Evolutionary conservation across 2,329 filamentous ascomycete species (phyloP).

Genomic region (Exophiala bonariae): DNA sequence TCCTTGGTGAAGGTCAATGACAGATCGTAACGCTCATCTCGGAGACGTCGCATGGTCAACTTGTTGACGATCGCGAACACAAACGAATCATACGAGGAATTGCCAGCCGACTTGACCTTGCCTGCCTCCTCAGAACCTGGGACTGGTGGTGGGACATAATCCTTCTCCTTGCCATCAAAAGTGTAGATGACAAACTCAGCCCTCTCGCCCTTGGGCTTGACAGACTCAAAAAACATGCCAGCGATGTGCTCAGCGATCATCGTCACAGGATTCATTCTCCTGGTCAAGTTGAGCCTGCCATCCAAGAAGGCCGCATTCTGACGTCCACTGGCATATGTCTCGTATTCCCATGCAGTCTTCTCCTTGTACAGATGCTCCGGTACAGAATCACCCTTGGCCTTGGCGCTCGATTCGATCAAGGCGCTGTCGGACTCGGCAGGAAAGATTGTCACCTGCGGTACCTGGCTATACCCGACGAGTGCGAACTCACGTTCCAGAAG

Average conservation of each 20-base stretch:
- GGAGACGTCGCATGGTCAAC: constrained; percentile 82
- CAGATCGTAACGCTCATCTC: constrained; percentile 91
- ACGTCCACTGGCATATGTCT: constrained; percentile 84
- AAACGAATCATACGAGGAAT: constrained; percentile 78
- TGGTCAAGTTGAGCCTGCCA: constrained; percentile 75
- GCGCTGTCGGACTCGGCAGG: constrained; percentile 41
- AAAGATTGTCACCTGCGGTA: constrained; percentile 44
- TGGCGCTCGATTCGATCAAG: constrained; percentile 34
- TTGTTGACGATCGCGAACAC: constrained; percentile 97
- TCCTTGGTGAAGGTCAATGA: constrained; percentile 94
- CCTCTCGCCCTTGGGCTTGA: constrained; percentile 67
- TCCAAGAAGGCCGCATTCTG: constrained; percentile 93
- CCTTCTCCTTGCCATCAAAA: constrained; percentile 87
- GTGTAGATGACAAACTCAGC: constrained; percentile 78
- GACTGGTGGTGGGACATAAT: constrained; percentile 66
- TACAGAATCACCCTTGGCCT: constrained; percentile 41
- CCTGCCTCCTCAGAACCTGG: constrained; percentile 61
- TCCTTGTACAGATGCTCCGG: constrained; percentile 71
- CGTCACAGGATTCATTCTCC: constrained; percentile 79
- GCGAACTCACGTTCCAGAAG: constrained; percentile 79
- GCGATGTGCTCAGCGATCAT: constrained; percentile 66
- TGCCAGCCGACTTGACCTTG: constrained; percentile 60
- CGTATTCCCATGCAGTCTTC: constrained; percentile 82
- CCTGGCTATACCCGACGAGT: constrained; percentile 73
- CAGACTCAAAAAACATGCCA: constrained; percentile 77